These are phyloP conservation scores for Metarhizium brunneum DNA, from an alignment of 2,329 filamentous ascomycete genomes.

Conservation along the genomic window DNA sequence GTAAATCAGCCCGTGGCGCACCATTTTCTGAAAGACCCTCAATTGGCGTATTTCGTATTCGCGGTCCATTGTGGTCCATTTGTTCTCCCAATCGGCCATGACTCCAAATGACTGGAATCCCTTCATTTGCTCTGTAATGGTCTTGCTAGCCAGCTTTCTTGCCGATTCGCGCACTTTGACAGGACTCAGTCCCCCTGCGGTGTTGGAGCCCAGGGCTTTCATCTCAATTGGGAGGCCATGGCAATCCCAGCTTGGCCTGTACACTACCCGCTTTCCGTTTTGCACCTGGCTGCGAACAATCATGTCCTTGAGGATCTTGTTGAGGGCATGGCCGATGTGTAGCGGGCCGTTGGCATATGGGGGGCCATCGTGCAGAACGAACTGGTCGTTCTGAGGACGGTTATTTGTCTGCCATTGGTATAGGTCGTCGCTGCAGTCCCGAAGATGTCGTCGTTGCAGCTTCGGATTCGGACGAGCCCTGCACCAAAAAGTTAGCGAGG, in stretches of 20 bases:
- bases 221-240: constrained; percentile 96
- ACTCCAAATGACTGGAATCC: constrained; percentile 65
- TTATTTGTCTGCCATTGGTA: constrained; percentile 74
- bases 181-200: constrained; percentile 34
- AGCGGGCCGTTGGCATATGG: constrained; percentile 92
- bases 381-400: constrained; percentile 48
- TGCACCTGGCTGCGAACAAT: constrained; percentile 74
- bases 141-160: constrained; percentile 55
- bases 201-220: constrained; percentile 65
- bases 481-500: constrained; percentile 4
- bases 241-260: constrained; percentile 93
- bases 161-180: constrained; percentile 57
- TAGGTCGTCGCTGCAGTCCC: constrained; percentile 74
- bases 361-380: constrained; percentile 88
- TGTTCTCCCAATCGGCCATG: constrained; percentile 71
- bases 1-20: constrained; percentile 64
- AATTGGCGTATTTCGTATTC: constrained; percentile 68
- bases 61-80: constrained; percentile 72
- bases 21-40: constrained; percentile 66
- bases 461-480: constrained; percentile 44
- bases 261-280: constrained; percentile 61
- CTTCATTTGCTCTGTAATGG: constrained; percentile 63
- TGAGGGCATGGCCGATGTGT: constrained; percentile 89
- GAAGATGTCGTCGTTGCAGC: constrained; percentile 50
- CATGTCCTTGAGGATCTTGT: constrained; percentile 96